These are phyloP conservation scores for Mrakia frigida DNA, from an alignment of 768 basidiomycete species.

Conservation along the genomic window DNA sequence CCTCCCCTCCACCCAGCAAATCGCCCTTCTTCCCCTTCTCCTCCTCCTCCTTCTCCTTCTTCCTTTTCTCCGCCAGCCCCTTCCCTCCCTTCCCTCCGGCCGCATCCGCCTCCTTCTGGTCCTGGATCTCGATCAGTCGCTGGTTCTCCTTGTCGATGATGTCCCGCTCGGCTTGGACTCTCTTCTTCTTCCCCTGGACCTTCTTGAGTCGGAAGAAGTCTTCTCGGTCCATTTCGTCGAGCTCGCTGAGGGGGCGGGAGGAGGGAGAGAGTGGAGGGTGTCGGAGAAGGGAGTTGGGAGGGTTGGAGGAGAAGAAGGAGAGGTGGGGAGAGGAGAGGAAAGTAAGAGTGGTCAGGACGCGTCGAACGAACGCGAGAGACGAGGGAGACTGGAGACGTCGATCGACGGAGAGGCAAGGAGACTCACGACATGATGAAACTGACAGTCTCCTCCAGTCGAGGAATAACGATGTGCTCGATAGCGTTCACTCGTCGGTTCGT, in stretches of 20 bases:
- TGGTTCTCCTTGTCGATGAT: slow-evolving; percentile 14
- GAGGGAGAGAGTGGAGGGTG: not conserved
- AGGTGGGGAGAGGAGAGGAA: not conserved
- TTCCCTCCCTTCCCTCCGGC: not conserved
- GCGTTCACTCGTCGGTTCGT: slow-evolving; percentile 98
- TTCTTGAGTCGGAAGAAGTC: slow-evolving; percentile 75
- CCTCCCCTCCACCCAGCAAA: not conserved
- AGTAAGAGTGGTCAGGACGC: not conserved
- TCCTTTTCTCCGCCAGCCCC: slow-evolving; percentile 9
- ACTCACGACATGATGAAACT: slow-evolving; percentile 79
- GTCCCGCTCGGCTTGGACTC: slow-evolving; percentile 47
- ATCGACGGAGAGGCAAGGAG: not conserved
- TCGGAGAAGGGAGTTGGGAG: not conserved
- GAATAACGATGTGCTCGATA: slow-evolving; percentile 95
- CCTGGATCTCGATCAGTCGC: not conserved
- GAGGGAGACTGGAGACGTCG: too few species aligned
- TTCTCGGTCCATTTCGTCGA: slow-evolving; percentile 91
- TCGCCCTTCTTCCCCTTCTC: not conserved
- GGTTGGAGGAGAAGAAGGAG: not conserved
- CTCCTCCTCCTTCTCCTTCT: slow-evolving; percentile 23
- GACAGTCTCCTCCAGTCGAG: slow-evolving; percentile 92
- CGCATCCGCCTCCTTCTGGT: not conserved
- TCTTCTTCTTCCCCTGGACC: slow-evolving; percentile 95
- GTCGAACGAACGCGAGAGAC: not conserved
- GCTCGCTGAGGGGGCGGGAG: slow-evolving; percentile 49